phyloP scores from a whole-genome alignment of 2,329 filamentous ascomycete species.

The Nectriaceae sp. region DNA sequence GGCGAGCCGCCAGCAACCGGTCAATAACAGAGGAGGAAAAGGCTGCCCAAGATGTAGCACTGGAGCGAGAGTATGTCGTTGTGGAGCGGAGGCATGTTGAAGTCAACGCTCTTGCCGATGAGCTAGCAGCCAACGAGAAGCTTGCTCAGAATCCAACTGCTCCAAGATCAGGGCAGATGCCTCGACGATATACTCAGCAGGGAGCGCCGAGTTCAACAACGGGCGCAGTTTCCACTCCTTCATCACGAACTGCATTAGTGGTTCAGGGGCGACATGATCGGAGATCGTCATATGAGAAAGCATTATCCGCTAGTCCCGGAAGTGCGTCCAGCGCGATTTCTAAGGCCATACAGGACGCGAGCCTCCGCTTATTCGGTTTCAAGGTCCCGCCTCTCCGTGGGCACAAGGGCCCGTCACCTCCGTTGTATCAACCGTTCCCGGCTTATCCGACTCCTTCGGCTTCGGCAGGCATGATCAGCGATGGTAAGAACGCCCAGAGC shows the following conservation, averaged over 20 bases:
- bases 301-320: slow-evolving; percentile 65
- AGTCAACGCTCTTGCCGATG: slow-evolving; percentile 95
- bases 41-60: slow-evolving; percentile 82
- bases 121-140: slow-evolving; percentile 81
- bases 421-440: slow-evolving; percentile 80
- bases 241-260: slow-evolving; percentile 75
- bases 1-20: slow-evolving; percentile 29
- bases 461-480: slow-evolving; percentile 65
- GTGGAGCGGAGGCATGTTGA: slow-evolving; percentile 95
- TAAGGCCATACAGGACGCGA: slow-evolving; percentile 93
- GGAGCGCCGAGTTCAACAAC: slow-evolving; percentile 68
- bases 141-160: slow-evolving; percentile 52
- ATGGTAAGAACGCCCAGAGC: slow-evolving; percentile 57
- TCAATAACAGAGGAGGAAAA: slow-evolving; percentile 63
- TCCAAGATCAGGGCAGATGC: slow-evolving; percentile 62
- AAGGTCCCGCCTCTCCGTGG: slow-evolving; percentile 67
- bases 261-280: slow-evolving; percentile 73
- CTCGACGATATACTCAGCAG: slow-evolving; percentile 78
- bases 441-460: slow-evolving; percentile 73
- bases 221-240: slow-evolving; percentile 66
- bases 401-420: slow-evolving; percentile 69
- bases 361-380: slow-evolving; percentile 71
- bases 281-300: slow-evolving; percentile 77
- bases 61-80: slow-evolving; percentile 92
- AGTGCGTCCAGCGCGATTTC: slow-evolving; percentile 90